Conservation (phyloP, 495 filamentous ascomycete genomes). For the Tuber calosporum region DNA sequence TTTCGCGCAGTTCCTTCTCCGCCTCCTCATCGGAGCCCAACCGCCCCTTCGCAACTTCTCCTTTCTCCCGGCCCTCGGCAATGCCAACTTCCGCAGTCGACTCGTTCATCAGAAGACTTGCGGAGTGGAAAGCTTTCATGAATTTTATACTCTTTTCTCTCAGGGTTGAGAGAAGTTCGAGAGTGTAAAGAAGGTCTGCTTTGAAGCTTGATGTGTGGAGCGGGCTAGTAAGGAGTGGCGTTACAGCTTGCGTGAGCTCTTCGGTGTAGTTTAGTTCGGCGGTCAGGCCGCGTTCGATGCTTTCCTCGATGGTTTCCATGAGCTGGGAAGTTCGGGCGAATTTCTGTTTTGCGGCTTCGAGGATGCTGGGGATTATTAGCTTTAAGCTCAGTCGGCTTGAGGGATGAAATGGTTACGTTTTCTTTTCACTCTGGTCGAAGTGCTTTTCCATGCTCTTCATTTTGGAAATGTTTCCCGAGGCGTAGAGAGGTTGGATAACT, state of each 20-base stretch:
- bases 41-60: constrained; percentile 32
- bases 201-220: constrained; percentile 13
- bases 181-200: constrained; percentile 34
- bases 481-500: constrained; percentile 43
- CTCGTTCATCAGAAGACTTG: constrained; percentile 27
- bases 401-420: constrained; percentile 22
- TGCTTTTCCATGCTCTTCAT: constrained; percentile 45
- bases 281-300: constrained; percentile 41
- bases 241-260: constrained; percentile 34
- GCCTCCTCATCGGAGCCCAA: constrained; percentile 27
- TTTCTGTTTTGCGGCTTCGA: constrained; percentile 24
- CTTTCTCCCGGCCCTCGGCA: constrained; percentile 34
- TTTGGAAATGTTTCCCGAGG: constrained; percentile 40
- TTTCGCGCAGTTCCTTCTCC: constrained; percentile 40
- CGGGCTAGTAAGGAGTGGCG: constrained; percentile 25
- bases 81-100: constrained; percentile 36
- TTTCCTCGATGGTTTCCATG: constrained; percentile 38
- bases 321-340: constrained; percentile 33
- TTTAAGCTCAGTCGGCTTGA: background rate
- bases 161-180: constrained; percentile 25
- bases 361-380: constrained; percentile 19
- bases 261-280: constrained; percentile 39
- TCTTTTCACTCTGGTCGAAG: constrained; percentile 45
- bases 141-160: constrained; percentile 32
- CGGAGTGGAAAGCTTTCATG: constrained; percentile 39